Percentiles rank a stretch among this genome's conserved stretches.
Conservation (phyloP, 1,284 basidiomycete genomes). For the Abortiporus biennis region DNA sequence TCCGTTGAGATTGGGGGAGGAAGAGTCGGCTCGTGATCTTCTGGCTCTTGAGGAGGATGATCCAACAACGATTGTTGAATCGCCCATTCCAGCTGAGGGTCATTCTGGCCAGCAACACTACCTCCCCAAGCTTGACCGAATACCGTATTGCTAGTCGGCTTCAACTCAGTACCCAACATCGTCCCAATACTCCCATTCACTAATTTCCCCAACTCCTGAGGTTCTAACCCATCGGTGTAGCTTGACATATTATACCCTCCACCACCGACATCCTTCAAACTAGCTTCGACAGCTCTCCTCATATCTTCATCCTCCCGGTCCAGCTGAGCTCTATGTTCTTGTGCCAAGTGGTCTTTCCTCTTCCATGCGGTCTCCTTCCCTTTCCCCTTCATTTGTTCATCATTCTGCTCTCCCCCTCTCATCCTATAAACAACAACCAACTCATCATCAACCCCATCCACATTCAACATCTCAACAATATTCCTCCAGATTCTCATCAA, state of each 20-base stretch:
- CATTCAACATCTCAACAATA: conserved; percentile 25
- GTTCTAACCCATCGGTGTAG: conserved; percentile 7
- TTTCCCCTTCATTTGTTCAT: conserved; percentile 1
- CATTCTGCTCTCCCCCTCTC: conserved; percentile 27
- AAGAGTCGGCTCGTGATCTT: background rate
- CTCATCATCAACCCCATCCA: conserved; percentile 31
- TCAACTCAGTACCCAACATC: background rate
- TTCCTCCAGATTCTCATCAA: conserved; percentile 27
- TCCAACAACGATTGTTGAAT: conserved; percentile 28
- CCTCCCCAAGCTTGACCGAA: conserved; percentile 16
- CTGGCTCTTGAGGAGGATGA: background rate
- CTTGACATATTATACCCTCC: too few species aligned
- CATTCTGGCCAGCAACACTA: too few species aligned
- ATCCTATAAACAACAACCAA: conserved; percentile 48
- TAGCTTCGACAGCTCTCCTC: conserved; percentile 5
- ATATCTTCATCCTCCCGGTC: conserved; percentile 4
- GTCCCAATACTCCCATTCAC: background rate
- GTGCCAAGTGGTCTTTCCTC: too few species aligned
- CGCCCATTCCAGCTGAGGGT: conserved; percentile 32
- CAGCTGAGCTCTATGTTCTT: background rate
- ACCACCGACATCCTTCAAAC: conserved; percentile 6
- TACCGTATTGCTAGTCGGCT: background rate
- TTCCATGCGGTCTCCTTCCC: too few species aligned
- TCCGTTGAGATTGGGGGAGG: background rate
- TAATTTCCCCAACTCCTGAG: conserved; percentile 16